Conservation (phyloP, 208 protist genomes). For the Leishmania lainsoni region DNA sequence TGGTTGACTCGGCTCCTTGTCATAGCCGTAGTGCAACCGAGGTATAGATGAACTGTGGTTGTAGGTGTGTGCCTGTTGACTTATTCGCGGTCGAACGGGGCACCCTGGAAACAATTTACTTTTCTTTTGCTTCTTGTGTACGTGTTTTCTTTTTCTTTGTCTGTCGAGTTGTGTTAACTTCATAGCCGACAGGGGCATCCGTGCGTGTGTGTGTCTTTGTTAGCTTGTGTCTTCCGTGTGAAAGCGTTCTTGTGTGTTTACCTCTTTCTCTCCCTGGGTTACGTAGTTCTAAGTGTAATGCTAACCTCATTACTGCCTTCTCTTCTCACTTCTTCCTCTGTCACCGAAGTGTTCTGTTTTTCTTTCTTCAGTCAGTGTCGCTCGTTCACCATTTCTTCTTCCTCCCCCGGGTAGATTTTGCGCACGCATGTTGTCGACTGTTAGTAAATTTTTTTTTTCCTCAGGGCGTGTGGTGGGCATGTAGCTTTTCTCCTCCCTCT, state of each 20-base stretch:
- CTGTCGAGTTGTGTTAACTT: not conserved
- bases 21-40: not conserved
- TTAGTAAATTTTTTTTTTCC: not conserved
- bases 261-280: not conserved
- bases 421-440: not conserved
- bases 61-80: not conserved
- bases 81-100: not conserved
- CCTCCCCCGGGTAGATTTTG: not conserved
- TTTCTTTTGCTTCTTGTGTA: slow-evolving; percentile 1
- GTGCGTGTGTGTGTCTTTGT: not conserved
- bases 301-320: not conserved
- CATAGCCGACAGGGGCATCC: not conserved
- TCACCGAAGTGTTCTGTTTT: not conserved
- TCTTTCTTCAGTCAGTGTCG: slow-evolving; percentile 1
- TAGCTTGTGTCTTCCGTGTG: not conserved
- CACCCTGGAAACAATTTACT: not conserved
- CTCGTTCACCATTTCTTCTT: not conserved
- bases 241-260: not conserved
- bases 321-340: not conserved
- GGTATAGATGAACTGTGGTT: not conserved
- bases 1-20: not conserved
- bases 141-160: not conserved
- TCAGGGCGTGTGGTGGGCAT: not conserved
- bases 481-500: not conserved
- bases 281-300: not conserved